Base-by-base conservation (phyloP, 2,329 filamentous ascomycete species). In the Aureobasidium subglaciale region DNA sequence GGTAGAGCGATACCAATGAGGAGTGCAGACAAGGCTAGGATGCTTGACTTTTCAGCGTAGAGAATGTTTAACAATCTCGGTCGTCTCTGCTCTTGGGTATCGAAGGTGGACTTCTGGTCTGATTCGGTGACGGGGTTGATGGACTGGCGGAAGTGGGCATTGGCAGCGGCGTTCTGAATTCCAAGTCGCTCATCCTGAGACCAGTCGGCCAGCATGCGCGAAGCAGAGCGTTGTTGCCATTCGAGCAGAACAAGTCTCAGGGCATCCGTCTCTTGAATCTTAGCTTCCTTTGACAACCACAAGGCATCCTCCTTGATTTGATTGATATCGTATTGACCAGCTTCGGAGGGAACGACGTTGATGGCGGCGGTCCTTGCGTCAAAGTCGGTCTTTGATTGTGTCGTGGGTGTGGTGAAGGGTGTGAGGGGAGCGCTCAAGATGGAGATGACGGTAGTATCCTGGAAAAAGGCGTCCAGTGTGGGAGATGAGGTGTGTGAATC, bases 321-420 rank as follows among this genome's bases (percentile, higher is more conserved):
- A 35, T 87, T 83, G 62, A 96, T 77, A 65, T 91, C 83, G 67
- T 86, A 88, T 56, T 81, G 81, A 37, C 81, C 79, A 63, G 81
- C 82, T 11, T 81, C 75, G 5, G 81, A 81, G 16, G 87, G 83
- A 1, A 88, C 83, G 46, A 90, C 82, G 68, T 95, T 87, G 59
- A 96, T 95, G 5, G 90, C 87, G 20, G 90, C 87, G 1, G 88
- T 95, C 70, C 86, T 90, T 18, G 87, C 87, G 59, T 95, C 87
- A 66, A 95, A 95, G 16, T 81, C 80, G 61, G 81, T 78, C 70
- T 85, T 88, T 27, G 86, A 81, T 63, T 82, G 77, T 50, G 82
- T 68, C 61, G 80, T 83, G 1, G 85, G 76, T 60, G 78, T 64
- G 57, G 80, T 73, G 69, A 92, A 95, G 38, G 85, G 83, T 60